A percentile compares a stretch with the other conserved stretches of the same genome.
These are phyloP conservation scores for Lachnellula cervina DNA, from an alignment of 2,329 filamentous ascomycete species.

Conservation along the genomic window DNA sequence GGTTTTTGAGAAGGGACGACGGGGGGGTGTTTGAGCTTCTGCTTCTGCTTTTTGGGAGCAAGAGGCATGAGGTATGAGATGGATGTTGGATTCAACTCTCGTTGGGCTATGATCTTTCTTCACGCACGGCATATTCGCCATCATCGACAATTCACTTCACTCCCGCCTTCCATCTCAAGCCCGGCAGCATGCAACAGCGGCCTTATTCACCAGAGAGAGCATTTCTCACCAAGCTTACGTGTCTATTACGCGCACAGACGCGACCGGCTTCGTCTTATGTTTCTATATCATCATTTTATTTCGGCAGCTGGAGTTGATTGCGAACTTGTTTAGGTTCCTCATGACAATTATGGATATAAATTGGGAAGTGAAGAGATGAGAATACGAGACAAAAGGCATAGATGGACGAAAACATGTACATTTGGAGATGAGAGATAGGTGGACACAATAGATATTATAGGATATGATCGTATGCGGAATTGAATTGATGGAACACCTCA, in stretches of 20 bases:
- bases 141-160: too few species aligned
- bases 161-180: too few species aligned
- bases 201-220: too few species aligned
- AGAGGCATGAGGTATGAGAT: too few species aligned
- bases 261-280: neutral
- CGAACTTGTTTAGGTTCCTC: neutral
- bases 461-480: neutral
- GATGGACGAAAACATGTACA: neutral
- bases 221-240: neutral
- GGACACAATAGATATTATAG: neutral
- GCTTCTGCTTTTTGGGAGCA: neutral
- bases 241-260: neutral
- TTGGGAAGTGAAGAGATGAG: neutral
- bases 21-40: neutral
- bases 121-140: too few species aligned
- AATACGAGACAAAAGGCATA: neutral
- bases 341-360: neutral
- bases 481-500: neutral
- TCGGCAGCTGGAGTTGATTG: neutral
- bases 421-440: neutral
- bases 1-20: neutral
- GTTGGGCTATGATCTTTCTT: too few species aligned
- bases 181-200: too few species aligned
- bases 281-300: neutral
- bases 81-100: too few species aligned